A percentile compares a stretch with the other conserved stretches of the same genome.
These are phyloP conservation scores for Sporothrix brasiliensis DNA, from an alignment of 2,329 filamentous ascomycete genomes.

Conservation along the genomic window DNA sequence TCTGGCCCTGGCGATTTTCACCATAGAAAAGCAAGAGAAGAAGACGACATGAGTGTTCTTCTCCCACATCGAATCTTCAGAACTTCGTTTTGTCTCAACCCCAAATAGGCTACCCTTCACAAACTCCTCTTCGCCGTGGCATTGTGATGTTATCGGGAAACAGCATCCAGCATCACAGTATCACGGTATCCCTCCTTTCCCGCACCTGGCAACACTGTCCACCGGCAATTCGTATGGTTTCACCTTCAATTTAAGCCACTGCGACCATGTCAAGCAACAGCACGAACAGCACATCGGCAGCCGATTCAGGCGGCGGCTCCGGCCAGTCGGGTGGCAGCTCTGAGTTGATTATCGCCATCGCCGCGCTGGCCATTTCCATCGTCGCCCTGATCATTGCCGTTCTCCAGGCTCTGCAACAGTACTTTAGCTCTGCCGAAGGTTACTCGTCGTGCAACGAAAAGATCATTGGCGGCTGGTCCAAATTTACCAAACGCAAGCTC, in stretches of 20 bases:
- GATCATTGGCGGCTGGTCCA: conserved; percentile 53
- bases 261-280: conserved; percentile 20
- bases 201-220: neutral
- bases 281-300: neutral
- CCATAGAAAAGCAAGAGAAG: neutral
- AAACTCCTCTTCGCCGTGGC: neutral
- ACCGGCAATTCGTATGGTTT: neutral
- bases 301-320: neutral
- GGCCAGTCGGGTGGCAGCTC: conserved; percentile 41
- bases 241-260: neutral
- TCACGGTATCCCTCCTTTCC: neutral
- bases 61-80: neutral
- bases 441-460: conserved; percentile 52
- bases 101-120: neutral
- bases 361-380: conserved; percentile 52
- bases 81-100: neutral
- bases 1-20: neutral
- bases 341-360: conserved; percentile 44
- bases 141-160: neutral
- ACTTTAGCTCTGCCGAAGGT: conserved; percentile 54
- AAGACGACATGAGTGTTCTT: neutral
- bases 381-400: conserved; percentile 51
- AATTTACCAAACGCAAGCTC: conserved; percentile 47
- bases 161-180: neutral
- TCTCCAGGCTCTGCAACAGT: conserved; percentile 55